Percentiles rank a stretch among this genome's conserved stretches.
These are phyloP conservation scores for Rhodotorula sp. DNA, from an alignment of 1,284 basidiomycete species.

Conservation along the genomic window DNA sequence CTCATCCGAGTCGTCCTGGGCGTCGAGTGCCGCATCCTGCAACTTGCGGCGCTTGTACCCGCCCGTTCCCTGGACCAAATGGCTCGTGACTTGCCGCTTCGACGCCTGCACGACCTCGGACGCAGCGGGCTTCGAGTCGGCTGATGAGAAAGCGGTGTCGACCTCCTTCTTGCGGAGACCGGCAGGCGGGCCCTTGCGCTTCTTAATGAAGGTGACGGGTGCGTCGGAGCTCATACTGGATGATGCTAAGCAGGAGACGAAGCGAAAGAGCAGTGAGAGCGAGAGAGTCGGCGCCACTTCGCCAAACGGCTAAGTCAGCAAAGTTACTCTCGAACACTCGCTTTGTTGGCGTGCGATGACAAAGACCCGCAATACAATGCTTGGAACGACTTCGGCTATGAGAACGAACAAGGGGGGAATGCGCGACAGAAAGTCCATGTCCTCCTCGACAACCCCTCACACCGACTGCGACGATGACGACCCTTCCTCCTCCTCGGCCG, in stretches of 20 bases:
- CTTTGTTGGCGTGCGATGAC: too few relatives aligned
- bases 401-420: too few relatives aligned
- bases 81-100: constrained; percentile 20
- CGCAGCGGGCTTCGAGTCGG: constrained; percentile 2
- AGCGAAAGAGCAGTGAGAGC: background rate
- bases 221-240: constrained; percentile 16
- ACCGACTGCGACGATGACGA: background rate
- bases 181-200: constrained; percentile 29
- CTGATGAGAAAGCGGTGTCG: background rate
- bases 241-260: background rate
- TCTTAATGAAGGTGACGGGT: constrained; percentile 38
- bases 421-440: too few relatives aligned
- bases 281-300: background rate
- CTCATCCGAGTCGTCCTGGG: constrained; percentile 25
- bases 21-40: background rate
- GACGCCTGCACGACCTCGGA: constrained; percentile 32
- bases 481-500: constrained; percentile 1
- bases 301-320: background rate
- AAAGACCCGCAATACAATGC: too few relatives aligned
- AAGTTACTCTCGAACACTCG: too few relatives aligned
- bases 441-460: too few relatives aligned
- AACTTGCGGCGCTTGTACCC: constrained; percentile 21
- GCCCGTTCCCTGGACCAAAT: constrained; percentile 37
- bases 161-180: constrained; percentile 31
- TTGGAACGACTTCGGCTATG: too few relatives aligned